Evolutionary conservation across 169 alveolate genomes (phyloP).

Genomic region (Plasmodium gonderi): DNA sequence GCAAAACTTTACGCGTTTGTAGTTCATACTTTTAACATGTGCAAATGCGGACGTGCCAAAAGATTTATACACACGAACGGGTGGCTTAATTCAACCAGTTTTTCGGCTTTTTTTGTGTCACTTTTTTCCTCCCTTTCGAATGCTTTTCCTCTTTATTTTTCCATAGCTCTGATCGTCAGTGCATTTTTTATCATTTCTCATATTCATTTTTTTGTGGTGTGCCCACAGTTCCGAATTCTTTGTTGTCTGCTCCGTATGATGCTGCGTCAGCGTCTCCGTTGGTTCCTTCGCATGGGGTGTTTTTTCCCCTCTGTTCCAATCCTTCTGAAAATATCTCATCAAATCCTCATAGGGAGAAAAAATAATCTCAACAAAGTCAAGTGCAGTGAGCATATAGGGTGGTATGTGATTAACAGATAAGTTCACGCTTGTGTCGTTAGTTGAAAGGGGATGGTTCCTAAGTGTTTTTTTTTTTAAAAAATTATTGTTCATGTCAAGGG

Average conservation of each 20-base stretch:
- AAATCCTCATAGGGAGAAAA: conserved; percentile 45
- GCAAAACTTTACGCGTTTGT: background rate
- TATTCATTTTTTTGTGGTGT: too few relatives aligned
- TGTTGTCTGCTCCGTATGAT: background rate
- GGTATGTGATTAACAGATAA: conserved; percentile 5
- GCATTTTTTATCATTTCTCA: too few relatives aligned
- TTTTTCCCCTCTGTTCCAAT: background rate
- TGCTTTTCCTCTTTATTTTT: background rate
- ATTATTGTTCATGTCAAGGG: background rate
- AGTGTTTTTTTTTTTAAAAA: background rate
- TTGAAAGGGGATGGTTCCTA: background rate
- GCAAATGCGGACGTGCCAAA: background rate
- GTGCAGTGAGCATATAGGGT: conserved; percentile 28
- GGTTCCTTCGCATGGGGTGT: background rate
- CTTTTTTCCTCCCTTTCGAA: background rate
- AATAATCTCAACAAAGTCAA: conserved; percentile 25
- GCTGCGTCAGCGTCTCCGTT: background rate
- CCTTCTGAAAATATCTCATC: conserved; percentile 8
- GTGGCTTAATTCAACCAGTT: background rate
- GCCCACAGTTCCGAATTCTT: too few relatives aligned
- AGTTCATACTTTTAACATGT: background rate
- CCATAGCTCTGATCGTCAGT: too few relatives aligned
- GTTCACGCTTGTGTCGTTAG: background rate
- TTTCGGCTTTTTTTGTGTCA: background rate
- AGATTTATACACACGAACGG: background rate